These are phyloP conservation scores for Globisporangium spinosum DNA, from an alignment of 352 stramenopile species.

Conservation along the genomic window DNA sequence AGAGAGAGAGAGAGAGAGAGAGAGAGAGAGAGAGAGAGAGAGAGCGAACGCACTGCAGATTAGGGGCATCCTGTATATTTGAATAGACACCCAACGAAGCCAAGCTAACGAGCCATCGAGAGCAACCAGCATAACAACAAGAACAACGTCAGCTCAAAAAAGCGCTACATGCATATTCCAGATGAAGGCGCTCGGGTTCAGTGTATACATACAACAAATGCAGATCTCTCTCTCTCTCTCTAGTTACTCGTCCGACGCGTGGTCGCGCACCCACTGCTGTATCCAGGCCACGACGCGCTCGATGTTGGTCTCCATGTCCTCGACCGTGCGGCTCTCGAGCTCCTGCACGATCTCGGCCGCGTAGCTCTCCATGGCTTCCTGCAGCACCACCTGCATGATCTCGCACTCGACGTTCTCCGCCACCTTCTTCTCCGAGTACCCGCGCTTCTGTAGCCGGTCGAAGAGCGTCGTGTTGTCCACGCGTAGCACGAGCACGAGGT, in stretches of 20 bases:
- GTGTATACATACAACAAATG: constrained; percentile 1
- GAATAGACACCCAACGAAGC: background rate
- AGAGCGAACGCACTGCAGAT: too few relatives aligned
- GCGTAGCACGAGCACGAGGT: constrained; percentile 91
- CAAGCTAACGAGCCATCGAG: background rate
- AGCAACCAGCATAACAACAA: background rate
- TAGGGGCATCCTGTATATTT: background rate
- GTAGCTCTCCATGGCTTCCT: constrained; percentile 95
- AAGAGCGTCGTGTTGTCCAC: constrained; percentile 93
- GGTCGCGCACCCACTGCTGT: constrained; percentile 88
- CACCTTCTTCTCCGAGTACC: constrained; percentile 96
- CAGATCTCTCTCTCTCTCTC: background rate
- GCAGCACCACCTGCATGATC: constrained; percentile 98
- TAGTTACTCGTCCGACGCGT: constrained; percentile 25
- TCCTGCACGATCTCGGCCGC: constrained; percentile 94
- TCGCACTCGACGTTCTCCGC: constrained; percentile 96
- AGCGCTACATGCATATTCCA: background rate
- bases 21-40: too few relatives aligned
- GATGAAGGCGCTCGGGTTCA: background rate
- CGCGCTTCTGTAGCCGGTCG: constrained; percentile 79
- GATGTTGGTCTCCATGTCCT: constrained; percentile 96
- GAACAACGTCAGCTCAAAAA: background rate
- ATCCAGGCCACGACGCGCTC: constrained; percentile 90
- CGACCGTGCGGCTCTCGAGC: constrained; percentile 91
- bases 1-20: too few relatives aligned